Percentiles rank a stretch among this genome's conserved stretches.
phyloP scores from a whole-genome alignment of 2,329 filamentous ascomycete genomes.

The Aspergillus carbonarius region DNA sequence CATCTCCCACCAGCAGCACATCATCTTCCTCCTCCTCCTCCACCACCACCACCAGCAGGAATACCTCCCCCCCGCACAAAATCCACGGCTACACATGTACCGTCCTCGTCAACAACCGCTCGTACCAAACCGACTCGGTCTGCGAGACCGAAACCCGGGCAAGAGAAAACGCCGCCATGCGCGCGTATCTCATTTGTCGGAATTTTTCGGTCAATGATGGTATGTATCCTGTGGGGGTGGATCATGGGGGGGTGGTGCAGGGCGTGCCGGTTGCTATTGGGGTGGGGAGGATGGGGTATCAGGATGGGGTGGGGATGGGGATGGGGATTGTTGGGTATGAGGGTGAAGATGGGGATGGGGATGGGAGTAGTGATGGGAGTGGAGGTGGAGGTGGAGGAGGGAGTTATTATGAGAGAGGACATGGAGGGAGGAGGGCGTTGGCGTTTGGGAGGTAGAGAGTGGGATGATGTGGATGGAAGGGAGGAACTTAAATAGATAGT shows the following conservation, averaged over 20 bases:
- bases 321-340: conserved; percentile 49
- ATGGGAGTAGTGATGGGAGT: conserved; percentile 55
- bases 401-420: too few species aligned
- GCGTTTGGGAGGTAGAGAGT: too few species aligned
- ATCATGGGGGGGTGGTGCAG: conserved; percentile 56
- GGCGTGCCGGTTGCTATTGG: conserved; percentile 65
- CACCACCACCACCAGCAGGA: too few species aligned
- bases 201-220: conserved; percentile 97
- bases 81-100: conserved; percentile 77
- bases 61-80: too few species aligned
- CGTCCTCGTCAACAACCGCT: conserved; percentile 91
- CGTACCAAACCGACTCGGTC: conserved; percentile 87
- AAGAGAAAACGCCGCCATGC: conserved; percentile 90
- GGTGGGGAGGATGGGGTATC: conserved; percentile 47
- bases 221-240: conserved; percentile 66
- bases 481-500: too few species aligned
- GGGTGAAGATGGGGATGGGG: conserved; percentile 43
- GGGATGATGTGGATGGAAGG: too few species aligned
- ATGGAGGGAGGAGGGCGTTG: too few species aligned
- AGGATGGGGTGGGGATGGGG: conserved; percentile 48
- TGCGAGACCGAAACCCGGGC: conserved; percentile 81
- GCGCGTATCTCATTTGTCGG: conserved; percentile 94
- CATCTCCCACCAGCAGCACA: too few species aligned
- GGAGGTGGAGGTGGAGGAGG: too few species aligned
- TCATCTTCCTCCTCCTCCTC: too few species aligned